Base-by-base conservation (phyloP, 2,329 filamentous ascomycete genomes). In the Fusarium verrucosum region DNA sequence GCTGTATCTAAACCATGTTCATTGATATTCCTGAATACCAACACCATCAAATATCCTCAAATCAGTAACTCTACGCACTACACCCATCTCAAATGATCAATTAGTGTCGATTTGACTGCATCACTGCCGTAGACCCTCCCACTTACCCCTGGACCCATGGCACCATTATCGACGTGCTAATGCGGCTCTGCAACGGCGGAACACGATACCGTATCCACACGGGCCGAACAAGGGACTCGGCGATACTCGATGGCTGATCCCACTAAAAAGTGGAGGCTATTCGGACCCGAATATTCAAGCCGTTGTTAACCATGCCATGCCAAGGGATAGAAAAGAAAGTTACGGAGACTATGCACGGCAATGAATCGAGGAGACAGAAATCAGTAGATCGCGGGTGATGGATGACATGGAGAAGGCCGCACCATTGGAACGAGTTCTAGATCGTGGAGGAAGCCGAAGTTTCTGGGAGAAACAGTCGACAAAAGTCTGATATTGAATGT, bases 161-260 rank as follows among this genome's bases (percentile, higher is more conserved):
- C 35, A 45, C 36, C 49, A 50, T 36, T 10, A 16, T 16, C 49
- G n/a, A n/a, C 56, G 52, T 61, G 58, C 19, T 56, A 51, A 63
- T 62, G 59, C 58, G 59, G 59, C 59, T 62, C 59, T 62, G 59
- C 45, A 41, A 62, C 58, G 58, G 59, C 25, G 52, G 50, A 44
- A 41, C 50, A 44, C 19, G 43, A 43, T 46, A 35, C 41, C 22
- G 25, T 62, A 63, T 26, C 59, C 59, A 62, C 59, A 58, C 59
- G 59, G 59, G 58, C 59, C 58, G 59, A 63, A 62, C 40, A 46
- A 52, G 41, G 37, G 25, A 42, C 52, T 62, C 59, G 59, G 59
- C 58, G 59, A 47, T 62, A 62, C 59, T 62, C 51, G 45, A 58
- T 44, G 19, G 14, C 11, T 2, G 37, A 51, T 38, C 28, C 59